Conservation (phyloP, 1,284 basidiomycete genomes). For the Ganoderma leucocontextum region DNA sequence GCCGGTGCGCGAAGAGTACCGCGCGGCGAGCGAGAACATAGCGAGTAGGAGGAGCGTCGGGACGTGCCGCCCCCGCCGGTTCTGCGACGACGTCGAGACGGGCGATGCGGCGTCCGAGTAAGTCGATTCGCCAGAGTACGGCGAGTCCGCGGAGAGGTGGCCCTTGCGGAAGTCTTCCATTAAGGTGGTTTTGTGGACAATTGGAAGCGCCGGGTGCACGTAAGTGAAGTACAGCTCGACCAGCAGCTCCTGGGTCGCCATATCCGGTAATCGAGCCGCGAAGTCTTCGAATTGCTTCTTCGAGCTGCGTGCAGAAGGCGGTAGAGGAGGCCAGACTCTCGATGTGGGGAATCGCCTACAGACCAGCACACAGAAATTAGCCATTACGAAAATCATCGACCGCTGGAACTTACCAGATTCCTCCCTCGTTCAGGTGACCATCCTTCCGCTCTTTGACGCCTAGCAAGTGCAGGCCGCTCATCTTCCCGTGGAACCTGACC, state of each 20-base stretch:
- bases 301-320: slow-evolving; percentile 42
- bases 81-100: slow-evolving; percentile 47
- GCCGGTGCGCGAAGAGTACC: slow-evolving; percentile 55
- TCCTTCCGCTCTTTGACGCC: slow-evolving; percentile 73
- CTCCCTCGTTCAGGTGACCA: slow-evolving; percentile 61
- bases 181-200: slow-evolving; percentile 77
- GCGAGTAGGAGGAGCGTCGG: slow-evolving; percentile 75
- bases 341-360: slow-evolving; percentile 82
- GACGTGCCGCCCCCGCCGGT: slow-evolving; percentile 53
- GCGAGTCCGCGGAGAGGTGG: slow-evolving; percentile 34
- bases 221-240: slow-evolving; percentile 81
- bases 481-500: slow-evolving; percentile 82
- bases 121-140: slow-evolving; percentile 39
- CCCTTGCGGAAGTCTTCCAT: slow-evolving; percentile 61
- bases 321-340: slow-evolving; percentile 81
- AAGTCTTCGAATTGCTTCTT: slow-evolving; percentile 49
- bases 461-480: slow-evolving; percentile 81
- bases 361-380: slow-evolving; percentile 13
- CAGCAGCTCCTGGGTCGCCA: slow-evolving; percentile 68
- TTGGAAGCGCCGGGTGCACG: slow-evolving; percentile 79
- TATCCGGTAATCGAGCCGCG: slow-evolving; percentile 57
- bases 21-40: slow-evolving; percentile 82
- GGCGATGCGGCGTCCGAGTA: slow-evolving; percentile 44
- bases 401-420: not conserved
- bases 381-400: not conserved